phyloP scores from a whole-genome alignment of 345 rosid species.

The Salix arbutifolia region DNA sequence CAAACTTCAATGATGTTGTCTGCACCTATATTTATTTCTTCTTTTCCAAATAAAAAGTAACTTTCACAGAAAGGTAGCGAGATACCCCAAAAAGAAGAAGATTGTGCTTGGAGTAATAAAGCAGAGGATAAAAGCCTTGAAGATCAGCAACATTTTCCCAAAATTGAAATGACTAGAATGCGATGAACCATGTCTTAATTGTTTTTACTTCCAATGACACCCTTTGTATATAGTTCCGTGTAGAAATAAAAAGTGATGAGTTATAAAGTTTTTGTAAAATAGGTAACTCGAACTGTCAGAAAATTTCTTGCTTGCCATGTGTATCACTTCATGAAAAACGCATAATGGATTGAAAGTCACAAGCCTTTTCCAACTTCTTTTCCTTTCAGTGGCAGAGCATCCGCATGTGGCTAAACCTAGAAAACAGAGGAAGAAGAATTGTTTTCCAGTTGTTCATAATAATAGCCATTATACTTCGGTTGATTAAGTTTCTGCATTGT shows the following conservation, averaged over 20 bases:
- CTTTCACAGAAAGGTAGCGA: no score
- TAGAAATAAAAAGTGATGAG: no score
- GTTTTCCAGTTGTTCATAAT: background rate
- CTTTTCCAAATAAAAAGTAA: no score
- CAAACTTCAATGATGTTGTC: no score
- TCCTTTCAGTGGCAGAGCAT: background rate
- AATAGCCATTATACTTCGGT: background rate
- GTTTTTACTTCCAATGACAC: no score
- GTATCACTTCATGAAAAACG: background rate
- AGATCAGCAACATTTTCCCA: background rate
- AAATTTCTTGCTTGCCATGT: no score
- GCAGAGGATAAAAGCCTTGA: background rate
- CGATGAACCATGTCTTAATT: no score
- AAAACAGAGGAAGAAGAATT: background rate
- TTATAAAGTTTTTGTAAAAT: no score
- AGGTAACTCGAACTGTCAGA: no score
- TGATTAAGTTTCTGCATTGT: background rate
- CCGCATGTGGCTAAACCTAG: background rate
- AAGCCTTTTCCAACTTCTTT: background rate
- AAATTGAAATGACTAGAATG: background rate
- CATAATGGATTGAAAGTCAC: background rate
- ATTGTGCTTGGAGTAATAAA: background rate
- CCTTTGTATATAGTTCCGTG: no score
- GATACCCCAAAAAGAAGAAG: background rate
- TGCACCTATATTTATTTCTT: no score